Conservation (phyloP, 2,329 filamentous ascomycete genomes). For the Trichoderma atrobrunneum region DNA sequence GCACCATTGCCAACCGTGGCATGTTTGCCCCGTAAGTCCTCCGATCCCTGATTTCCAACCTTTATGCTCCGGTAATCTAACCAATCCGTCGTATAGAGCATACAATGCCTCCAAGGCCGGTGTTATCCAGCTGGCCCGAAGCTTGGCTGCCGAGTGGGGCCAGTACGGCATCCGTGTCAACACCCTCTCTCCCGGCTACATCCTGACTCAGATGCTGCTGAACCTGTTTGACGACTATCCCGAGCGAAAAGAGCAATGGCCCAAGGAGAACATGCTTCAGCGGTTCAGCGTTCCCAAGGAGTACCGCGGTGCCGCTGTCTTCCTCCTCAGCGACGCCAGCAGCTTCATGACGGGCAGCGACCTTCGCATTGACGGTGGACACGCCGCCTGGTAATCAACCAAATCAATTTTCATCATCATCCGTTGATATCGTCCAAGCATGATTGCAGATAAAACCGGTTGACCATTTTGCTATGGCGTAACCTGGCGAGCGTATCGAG, state of each 20-base stretch:
- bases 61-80: neutral
- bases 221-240: slow-evolving; percentile 74
- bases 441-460: neutral
- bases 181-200: slow-evolving; percentile 77
- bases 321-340: slow-evolving; percentile 68
- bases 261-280: slow-evolving; percentile 80
- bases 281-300: slow-evolving; percentile 65
- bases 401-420: neutral
- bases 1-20: slow-evolving; percentile 61
- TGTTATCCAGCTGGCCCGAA: slow-evolving; percentile 68
- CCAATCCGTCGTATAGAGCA: slow-evolving; percentile 42
- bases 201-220: slow-evolving; percentile 80
- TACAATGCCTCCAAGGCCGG: slow-evolving; percentile 77
- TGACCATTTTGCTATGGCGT: neutral
- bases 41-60: neutral
- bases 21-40: slow-evolving; percentile 57
- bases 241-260: slow-evolving; percentile 66
- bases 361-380: slow-evolving; percentile 69
- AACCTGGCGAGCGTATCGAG: neutral
- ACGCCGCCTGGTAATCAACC: slow-evolving; percentile 53
- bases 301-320: slow-evolving; percentile 69
- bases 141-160: slow-evolving; percentile 72
- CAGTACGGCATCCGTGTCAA: slow-evolving; percentile 72
- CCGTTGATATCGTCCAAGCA: neutral
- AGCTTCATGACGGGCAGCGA: slow-evolving; percentile 74